Percentiles rank a stretch among this genome's conserved stretches.
Evolutionary conservation across 257 asterid genomes (phyloP).

Genomic region (Fraxinus quadrangulata): DNA sequence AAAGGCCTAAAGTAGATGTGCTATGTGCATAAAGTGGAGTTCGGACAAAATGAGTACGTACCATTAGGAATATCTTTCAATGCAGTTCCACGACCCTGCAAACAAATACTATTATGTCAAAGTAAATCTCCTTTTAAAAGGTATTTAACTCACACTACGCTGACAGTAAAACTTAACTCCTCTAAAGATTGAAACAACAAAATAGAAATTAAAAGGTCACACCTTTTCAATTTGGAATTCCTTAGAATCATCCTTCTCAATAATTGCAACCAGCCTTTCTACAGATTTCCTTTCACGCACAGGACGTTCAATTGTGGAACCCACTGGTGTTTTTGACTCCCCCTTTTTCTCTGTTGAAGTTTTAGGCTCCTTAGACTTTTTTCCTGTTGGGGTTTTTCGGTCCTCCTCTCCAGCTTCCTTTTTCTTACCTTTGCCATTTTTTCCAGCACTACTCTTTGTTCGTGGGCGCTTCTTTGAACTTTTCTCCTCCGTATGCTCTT

Average conservation of each 20-base stretch:
- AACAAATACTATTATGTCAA: slow-evolving; percentile 16
- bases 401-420: slow-evolving; percentile 46
- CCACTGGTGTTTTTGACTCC: slow-evolving; percentile 65
- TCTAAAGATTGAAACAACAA: slow-evolving; percentile 4
- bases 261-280: slow-evolving; percentile 78
- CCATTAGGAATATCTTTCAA: slow-evolving; percentile 96
- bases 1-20: background rate
- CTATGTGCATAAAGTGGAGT: slow-evolving; percentile 8
- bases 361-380: slow-evolving; percentile 37
- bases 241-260: slow-evolving; percentile 67
- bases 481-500: slow-evolving; percentile 41
- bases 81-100: slow-evolving; percentile 96
- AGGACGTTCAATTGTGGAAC: slow-evolving; percentile 72
- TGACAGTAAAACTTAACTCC: background rate
- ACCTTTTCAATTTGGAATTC: slow-evolving; percentile 73
- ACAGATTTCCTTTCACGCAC: slow-evolving; percentile 94
- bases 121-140: slow-evolving; percentile 25
- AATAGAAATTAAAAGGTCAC: slow-evolving; percentile 33
- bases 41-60: slow-evolving; percentile 49
- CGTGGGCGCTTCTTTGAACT: slow-evolving; percentile 58
- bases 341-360: slow-evolving; percentile 36
- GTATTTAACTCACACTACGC: background rate
- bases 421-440: slow-evolving; percentile 40
- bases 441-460: slow-evolving; percentile 40
- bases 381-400: slow-evolving; percentile 25